phyloP scores from a whole-genome alignment of 208 protist species.

The Phytomonas serpens region DNA sequence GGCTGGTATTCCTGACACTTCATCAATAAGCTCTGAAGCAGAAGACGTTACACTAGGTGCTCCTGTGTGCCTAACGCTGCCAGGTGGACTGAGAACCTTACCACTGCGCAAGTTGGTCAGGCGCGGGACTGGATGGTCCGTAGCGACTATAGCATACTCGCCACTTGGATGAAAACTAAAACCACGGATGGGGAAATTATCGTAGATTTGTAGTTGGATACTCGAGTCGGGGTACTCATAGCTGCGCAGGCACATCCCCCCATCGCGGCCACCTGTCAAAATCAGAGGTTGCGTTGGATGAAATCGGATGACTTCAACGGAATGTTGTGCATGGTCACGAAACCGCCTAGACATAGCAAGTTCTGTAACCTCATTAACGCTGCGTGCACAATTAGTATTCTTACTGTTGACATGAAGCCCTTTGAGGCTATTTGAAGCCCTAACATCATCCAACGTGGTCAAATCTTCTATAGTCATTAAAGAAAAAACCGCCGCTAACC shows the following conservation, averaged over 20 bases:
- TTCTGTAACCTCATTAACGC: conserved; percentile 80
- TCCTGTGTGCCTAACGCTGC: neutral
- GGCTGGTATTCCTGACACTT: too few species aligned
- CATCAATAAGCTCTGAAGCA: too few species aligned
- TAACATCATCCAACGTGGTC: conserved; percentile 46
- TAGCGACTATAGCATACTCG: conserved; percentile 69
- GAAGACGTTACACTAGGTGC: too few species aligned
- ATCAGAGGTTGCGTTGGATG: conserved; percentile 56
- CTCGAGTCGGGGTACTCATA: conserved; percentile 52
- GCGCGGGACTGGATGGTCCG: conserved; percentile 63
- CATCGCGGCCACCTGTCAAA: conserved; percentile 57
- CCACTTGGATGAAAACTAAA: conserved; percentile 73
- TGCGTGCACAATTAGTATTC: conserved; percentile 21
- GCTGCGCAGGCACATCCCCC: conserved; percentile 52
- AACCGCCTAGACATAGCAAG: conserved; percentile 59
- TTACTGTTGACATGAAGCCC: conserved; percentile 29
- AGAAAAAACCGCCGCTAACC: conserved; percentile 54
- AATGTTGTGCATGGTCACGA: conserved; percentile 50
- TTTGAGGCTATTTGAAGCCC: conserved; percentile 39
- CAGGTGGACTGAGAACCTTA: conserved; percentile 36
- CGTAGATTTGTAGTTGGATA: conserved; percentile 52
- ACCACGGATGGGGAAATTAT: conserved; percentile 60
- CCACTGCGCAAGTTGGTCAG: conserved; percentile 59
- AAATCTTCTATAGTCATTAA: conserved; percentile 69
- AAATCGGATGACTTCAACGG: conserved; percentile 72